phyloP scores from a whole-genome alignment of 805 yeast genomes.

The Starmera caribaea region DNA sequence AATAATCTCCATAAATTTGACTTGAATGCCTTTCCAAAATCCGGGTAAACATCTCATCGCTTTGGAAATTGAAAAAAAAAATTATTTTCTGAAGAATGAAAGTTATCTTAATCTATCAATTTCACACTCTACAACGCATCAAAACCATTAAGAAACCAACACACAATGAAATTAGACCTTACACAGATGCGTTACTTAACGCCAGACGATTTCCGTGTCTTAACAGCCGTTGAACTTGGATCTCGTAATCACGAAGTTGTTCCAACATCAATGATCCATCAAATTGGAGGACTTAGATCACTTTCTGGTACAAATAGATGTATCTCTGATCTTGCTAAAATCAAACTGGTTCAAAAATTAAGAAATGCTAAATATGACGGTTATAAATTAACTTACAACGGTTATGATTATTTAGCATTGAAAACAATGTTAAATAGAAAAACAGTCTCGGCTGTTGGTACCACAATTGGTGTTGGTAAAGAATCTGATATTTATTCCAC shows the following conservation, averaged over 20 bases:
- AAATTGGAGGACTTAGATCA: slow-evolving; percentile 67
- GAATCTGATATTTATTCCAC: slow-evolving; percentile 92
- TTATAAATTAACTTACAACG: slow-evolving; percentile 76
- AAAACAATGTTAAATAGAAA: slow-evolving; percentile 72
- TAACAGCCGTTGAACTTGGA: slow-evolving; percentile 85
- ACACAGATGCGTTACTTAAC: slow-evolving; percentile 90
- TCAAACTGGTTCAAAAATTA: slow-evolving; percentile 64
- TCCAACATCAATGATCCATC: slow-evolving; percentile 77
- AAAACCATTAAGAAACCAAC: too few relatives aligned
- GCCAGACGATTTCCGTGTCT: slow-evolving; percentile 81
- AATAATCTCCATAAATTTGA: too few relatives aligned
- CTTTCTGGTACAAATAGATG: slow-evolving; percentile 69
- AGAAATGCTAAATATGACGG: slow-evolving; percentile 96
- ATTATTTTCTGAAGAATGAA: too few relatives aligned
- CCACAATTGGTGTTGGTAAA: slow-evolving; percentile 92
- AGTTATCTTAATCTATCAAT: too few relatives aligned
- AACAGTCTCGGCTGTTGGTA: slow-evolving; percentile 69
- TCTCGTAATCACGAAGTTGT: slow-evolving; percentile 91
- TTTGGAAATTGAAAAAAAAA: too few relatives aligned
- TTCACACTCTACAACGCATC: too few relatives aligned
- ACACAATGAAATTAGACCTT: slow-evolving; percentile 78
- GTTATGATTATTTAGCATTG: slow-evolving; percentile 87
- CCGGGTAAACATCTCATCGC: too few relatives aligned
- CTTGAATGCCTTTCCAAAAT: too few relatives aligned
- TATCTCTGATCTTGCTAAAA: slow-evolving; percentile 79